Base-by-base conservation (phyloP, 2,329 filamentous ascomycete genomes). In the Gnomoniopsis smithogilvyi region DNA sequence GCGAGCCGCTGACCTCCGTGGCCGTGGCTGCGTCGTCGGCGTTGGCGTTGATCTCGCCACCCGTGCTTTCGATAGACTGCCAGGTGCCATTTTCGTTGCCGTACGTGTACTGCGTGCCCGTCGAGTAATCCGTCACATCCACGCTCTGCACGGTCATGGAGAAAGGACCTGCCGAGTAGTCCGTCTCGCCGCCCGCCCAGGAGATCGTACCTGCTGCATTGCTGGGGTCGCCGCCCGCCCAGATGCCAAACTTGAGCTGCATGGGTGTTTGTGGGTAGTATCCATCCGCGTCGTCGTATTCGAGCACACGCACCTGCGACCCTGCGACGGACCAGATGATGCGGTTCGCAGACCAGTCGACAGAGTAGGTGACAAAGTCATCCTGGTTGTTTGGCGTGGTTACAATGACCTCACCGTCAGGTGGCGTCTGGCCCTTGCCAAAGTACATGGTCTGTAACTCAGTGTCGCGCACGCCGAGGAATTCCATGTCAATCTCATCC, bases 391-490 rank as follows among this genome's bases (percentile, higher is more conserved):
- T 83, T 76, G 63, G 78, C 64, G 69, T 87, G 78, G 84, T 76
- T 73, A 96, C 91, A 72, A 91, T 93, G 60, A 90, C 87, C 63
- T 91, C 93, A 58, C 95, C 89, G 76, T 96, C 92, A 78, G 94
- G 96, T n/a, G 83, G 83, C 0, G 91, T 93, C 66, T 90, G 82
- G 55, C 94, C 95, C 75, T 98, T 96, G 72, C 92, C 92, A 67
- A 99, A 99, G 77, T 96, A 99, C 76, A 99, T 99, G 66, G 87
- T 90, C 75, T 99, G 95, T n/a, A 96, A 90, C 73, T 96, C 81
- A 59, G 79, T 78, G 64, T 82, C 76, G 69, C 91, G 84, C 57
- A 88, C 86, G 59, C 95, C 95, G 24, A 99, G 84, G 91, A 93
- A 98, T 74, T 99, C 95, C 79, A 94, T 90, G 73, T 99, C 95